phyloP scores from a whole-genome alignment of 1,284 basidiomycete species.

The Stygiomarasmius scandens region DNA sequence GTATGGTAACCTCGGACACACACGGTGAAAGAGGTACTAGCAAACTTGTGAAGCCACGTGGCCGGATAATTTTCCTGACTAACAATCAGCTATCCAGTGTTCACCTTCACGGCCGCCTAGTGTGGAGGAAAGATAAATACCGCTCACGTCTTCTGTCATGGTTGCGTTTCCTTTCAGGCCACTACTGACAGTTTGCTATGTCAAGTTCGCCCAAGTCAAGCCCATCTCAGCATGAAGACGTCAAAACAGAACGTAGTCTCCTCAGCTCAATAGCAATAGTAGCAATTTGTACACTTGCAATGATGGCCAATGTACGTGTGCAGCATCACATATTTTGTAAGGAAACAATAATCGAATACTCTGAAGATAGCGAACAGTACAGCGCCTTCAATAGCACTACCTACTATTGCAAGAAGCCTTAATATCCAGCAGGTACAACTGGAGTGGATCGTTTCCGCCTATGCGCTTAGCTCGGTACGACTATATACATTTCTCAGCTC shows the following conservation, averaged over 20 bases:
- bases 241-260: neutral
- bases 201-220: no score
- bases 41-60: no score
- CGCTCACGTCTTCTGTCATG: no score
- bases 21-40: no score
- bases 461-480: slow-evolving; percentile 51
- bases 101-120: no score
- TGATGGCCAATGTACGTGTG: slow-evolving; percentile 33
- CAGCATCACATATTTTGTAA: neutral
- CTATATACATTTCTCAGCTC: neutral
- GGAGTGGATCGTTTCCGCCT: slow-evolving; percentile 65
- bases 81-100: no score
- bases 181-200: no score
- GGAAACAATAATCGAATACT: neutral
- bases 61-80: no score
- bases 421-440: slow-evolving; percentile 46
- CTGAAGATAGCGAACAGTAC: slow-evolving; percentile 34
- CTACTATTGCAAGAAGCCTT: slow-evolving; percentile 53
- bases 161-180: no score
- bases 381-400: slow-evolving; percentile 50
- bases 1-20: no score
- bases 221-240: no score
- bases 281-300: slow-evolving; percentile 26
- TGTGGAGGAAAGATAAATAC: no score
- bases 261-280: slow-evolving; percentile 3